Percentiles rank a stretch among this genome's conserved stretches.
These are phyloP conservation scores for Penicillium herquei DNA, from an alignment of 495 filamentous ascomycete species.

Conservation along the genomic window DNA sequence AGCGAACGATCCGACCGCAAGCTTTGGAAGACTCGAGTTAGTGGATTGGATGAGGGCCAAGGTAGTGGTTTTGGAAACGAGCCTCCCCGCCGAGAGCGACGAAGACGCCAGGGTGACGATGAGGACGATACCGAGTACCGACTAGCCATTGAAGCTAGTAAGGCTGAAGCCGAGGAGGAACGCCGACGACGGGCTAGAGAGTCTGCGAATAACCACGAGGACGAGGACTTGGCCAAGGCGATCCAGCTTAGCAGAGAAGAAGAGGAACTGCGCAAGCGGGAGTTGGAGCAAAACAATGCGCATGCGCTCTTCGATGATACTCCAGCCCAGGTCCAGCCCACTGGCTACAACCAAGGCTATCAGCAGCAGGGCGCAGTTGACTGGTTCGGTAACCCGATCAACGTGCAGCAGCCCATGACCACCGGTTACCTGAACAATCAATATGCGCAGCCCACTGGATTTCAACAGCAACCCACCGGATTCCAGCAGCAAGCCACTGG, in stretches of 20 bases:
- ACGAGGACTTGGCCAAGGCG: slow-evolving; percentile 89
- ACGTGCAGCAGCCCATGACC: slow-evolving; percentile 68
- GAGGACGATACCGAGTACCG: slow-evolving; percentile 93
- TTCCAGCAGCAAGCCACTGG: slow-evolving; percentile 11
- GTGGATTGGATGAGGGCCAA: slow-evolving; percentile 80
- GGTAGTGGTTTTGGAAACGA: slow-evolving; percentile 36
- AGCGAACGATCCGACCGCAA: slow-evolving; percentile 89
- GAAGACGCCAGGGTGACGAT: slow-evolving; percentile 52
- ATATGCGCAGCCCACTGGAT: slow-evolving; percentile 71
- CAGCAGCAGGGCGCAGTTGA: slow-evolving; percentile 94
- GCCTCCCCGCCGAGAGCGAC: slow-evolving; percentile 42
- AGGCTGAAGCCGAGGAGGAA: slow-evolving; percentile 92
- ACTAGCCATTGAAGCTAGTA: slow-evolving; percentile 94
- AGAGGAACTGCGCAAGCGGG: slow-evolving; percentile 80
- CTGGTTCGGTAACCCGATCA: slow-evolving; percentile 92
- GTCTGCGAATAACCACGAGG: slow-evolving; percentile 52
- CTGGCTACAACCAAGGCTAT: slow-evolving; percentile 92
- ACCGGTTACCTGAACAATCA: slow-evolving; percentile 85
- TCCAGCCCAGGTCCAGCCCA: slow-evolving; percentile 71
- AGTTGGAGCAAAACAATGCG: slow-evolving; percentile 88
- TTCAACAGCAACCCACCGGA: slow-evolving; percentile 61
- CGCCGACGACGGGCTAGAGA: slow-evolving; percentile 64
- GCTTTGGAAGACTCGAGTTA: slow-evolving; percentile 94
- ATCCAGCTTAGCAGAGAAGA: slow-evolving; percentile 96
- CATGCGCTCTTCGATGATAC: slow-evolving; percentile 84